Base-by-base conservation (phyloP, 164 flowering plant genomes). In the Chimonanthus praecox region DNA sequence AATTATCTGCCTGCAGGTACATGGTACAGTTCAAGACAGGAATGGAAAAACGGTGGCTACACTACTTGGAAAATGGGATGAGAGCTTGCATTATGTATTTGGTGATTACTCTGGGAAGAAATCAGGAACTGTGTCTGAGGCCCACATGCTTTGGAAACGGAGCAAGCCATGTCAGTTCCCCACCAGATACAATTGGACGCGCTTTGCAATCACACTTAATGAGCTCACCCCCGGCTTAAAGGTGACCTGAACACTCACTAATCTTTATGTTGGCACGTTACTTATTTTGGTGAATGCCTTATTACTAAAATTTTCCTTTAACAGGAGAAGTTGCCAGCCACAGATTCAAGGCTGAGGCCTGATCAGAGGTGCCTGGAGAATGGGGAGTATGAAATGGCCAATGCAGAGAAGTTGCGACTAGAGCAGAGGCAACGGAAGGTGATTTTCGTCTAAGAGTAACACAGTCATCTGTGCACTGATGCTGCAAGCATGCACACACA, bases 391-490 rank as follows among this genome's bases (percentile, higher is more conserved):
- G 97, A 94, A 77, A 85, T 83, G 95, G 98, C 97, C 18, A 89
- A 94, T 84, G 72, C 91, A 21, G 98, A 94, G 80, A 94, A 94
- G 80, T 74, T 94, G 80, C 82, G 98, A 60, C 85, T 94, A 2
- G 98, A 94, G 82, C 97, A 90, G 82, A 83, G 98, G 64, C 98
- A 94, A 76, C 89, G 97, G n/a, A 95, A 92, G 94, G 98, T 92
- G 78, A 70, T 16, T 6, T 1, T 54, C n/a, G 6, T 54, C 16
- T 10, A n/a, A 54, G 60, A 15, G 10, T 72, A 9, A 44, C 8
- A 1, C 5, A 16, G 33, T 1, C 33, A 20, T 20, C 21, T 20
- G 21, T 20, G 21, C 21, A 20, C 21, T 20, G 21, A 20, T 20
- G 21, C 21, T 20, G 21, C 21, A 20, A 0, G 21, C 21, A 20